These are phyloP conservation scores for Carex myosuroides DNA, from an alignment of 176 grass and related monocot species.

Conservation along the genomic window DNA sequence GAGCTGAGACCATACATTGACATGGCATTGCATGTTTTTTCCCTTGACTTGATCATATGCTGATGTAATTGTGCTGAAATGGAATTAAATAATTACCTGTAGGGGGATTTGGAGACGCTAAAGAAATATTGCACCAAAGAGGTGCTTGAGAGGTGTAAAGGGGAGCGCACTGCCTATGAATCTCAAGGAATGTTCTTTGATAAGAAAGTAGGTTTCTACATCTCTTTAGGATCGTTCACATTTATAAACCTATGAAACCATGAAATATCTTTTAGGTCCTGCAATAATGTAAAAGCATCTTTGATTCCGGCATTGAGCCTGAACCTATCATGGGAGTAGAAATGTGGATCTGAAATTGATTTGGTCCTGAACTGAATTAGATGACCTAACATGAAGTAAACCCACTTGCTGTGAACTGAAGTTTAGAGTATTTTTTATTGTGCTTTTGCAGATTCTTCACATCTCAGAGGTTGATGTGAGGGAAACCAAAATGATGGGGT, in stretches of 20 bases:
- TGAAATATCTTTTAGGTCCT: background rate
- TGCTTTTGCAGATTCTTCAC: slow-evolving; percentile 73
- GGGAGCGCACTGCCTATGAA: slow-evolving; percentile 72
- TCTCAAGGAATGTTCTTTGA: slow-evolving; percentile 85
- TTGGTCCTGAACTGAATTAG: background rate
- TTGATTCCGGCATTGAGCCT: background rate
- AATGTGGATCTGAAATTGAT: background rate
- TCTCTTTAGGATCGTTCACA: background rate
- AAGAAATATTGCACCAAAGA: slow-evolving; percentile 86
- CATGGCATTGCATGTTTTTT: background rate
- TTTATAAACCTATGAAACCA: background rate
- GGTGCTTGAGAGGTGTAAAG: slow-evolving; percentile 92
- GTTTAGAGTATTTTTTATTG: background rate
- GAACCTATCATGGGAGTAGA: background rate
- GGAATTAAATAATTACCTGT: background rate
- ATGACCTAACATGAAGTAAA: background rate
- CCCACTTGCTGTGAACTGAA: background rate
- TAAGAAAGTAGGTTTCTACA: slow-evolving; percentile 58
- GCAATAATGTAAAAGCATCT: background rate
- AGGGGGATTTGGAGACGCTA: slow-evolving; percentile 29
- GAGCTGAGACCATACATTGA: background rate
- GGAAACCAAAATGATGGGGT: slow-evolving; percentile 97
- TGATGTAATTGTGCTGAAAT: background rate
- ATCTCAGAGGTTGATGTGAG: slow-evolving; percentile 87
- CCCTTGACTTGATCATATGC: background rate